phyloP scores from a whole-genome alignment of 2,329 filamentous ascomycete species.

The Colletotrichum paranaense region DNA sequence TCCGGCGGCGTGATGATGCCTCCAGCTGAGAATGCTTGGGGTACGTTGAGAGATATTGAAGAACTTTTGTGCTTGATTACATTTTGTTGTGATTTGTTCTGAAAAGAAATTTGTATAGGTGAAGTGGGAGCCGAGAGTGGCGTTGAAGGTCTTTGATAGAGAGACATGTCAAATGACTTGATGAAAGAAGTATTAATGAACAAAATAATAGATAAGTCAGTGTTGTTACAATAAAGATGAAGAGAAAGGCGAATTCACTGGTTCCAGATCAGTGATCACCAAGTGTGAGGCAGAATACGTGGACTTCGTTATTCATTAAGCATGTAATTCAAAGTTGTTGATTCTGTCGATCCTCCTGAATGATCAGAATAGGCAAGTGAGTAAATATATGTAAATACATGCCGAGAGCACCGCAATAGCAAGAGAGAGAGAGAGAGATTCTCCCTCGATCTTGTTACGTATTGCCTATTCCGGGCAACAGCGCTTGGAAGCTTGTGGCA shows the following conservation, averaged over 20 bases:
- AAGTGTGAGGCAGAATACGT: background rate
- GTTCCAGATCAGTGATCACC: background rate
- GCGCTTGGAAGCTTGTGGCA: background rate
- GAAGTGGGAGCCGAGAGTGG: conserved; percentile 3
- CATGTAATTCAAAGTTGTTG: background rate
- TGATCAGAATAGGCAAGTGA: background rate
- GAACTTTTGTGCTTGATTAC: background rate
- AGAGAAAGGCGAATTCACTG: background rate
- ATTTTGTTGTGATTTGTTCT: conserved; percentile 11
- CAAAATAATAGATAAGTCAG: background rate
- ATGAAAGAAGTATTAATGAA: background rate
- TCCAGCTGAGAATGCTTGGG: background rate
- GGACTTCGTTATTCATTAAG: background rate
- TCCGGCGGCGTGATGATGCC: conserved; percentile 18
- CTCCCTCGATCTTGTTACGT: background rate
- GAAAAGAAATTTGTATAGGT: background rate
- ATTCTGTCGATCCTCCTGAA: background rate
- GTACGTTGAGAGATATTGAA: background rate
- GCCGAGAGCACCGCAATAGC: no score
- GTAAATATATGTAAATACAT: background rate
- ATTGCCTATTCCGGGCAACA: background rate
- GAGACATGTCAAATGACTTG: background rate
- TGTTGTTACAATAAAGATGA: background rate
- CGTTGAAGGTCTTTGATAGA: background rate
- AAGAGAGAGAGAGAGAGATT: background rate